phyloP scores from a whole-genome alignment of 345 rosid genomes.

The Eucalyptus camaldulensis region DNA sequence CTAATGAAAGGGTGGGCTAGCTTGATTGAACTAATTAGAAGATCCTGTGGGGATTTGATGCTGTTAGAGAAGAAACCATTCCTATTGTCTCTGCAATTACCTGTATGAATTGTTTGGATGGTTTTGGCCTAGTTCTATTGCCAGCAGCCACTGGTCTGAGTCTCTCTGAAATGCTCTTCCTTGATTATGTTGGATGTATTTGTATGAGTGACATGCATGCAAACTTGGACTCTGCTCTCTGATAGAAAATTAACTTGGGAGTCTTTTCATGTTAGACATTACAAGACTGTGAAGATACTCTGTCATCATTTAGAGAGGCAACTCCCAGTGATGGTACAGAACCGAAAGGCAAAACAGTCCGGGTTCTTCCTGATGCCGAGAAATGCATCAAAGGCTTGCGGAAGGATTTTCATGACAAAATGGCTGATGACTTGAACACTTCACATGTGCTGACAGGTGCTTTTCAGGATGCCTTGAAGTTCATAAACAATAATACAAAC shows the following conservation, averaged over 20 bases:
- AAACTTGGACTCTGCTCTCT: not conserved
- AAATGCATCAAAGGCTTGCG: slow-evolving; percentile 36
- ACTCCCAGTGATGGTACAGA: slow-evolving; percentile 14
- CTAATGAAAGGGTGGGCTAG: not conserved
- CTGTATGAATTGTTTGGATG: not conserved
- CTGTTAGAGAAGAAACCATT: not conserved
- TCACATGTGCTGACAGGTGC: slow-evolving; percentile 72
- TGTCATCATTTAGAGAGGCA: slow-evolving; percentile 30
- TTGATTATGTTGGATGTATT: not conserved
- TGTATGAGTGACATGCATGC: not conserved
- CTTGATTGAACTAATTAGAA: not conserved
- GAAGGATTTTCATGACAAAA: slow-evolving; percentile 51
- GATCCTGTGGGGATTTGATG: not conserved
- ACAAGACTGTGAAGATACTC: slow-evolving; percentile 62
- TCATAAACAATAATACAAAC: slow-evolving; percentile 47
- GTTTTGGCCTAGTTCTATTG: not conserved
- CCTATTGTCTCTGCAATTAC: not conserved
- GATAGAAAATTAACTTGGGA: not conserved
- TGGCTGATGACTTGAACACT: slow-evolving; percentile 80
- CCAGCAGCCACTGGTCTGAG: not conserved
- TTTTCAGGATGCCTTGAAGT: slow-evolving; percentile 72
- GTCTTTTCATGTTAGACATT: slow-evolving; percentile 37
- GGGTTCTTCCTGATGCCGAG: slow-evolving; percentile 34
- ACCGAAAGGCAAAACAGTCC: slow-evolving; percentile 12
- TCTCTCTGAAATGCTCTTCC: not conserved